Conservation (phyloP, 352 stramenopile species). For the Globisporangium carolinianum region DNA sequence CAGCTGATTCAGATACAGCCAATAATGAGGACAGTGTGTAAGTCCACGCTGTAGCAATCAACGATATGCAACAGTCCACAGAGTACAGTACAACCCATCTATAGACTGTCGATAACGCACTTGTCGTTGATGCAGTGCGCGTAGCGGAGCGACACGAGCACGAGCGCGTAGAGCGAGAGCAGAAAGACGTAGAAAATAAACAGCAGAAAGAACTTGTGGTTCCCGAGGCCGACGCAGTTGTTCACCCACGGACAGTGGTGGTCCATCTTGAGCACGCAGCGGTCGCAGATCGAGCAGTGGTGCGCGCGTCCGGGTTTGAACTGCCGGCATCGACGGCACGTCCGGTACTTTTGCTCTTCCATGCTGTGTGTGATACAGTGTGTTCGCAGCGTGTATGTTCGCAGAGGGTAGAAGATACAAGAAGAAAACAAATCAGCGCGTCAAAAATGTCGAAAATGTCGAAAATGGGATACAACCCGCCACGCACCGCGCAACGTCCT, state of each 20-base stretch:
- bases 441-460: no score
- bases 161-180: constrained; percentile 91
- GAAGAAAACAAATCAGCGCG: neutral
- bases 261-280: constrained; percentile 98
- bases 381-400: no score
- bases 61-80: neutral
- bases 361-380: constrained; percentile 22
- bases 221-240: constrained; percentile 98
- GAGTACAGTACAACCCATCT: neutral
- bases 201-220: constrained; percentile 96
- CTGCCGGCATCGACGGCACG: constrained; percentile 88
- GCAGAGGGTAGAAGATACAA: neutral
- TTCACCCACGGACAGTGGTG: constrained; percentile 99
- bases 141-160: constrained; percentile 90
- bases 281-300: constrained; percentile 95
- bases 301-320: constrained; percentile 96
- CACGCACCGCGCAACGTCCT: constrained; percentile 56
- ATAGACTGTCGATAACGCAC: constrained; percentile 24
- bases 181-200: constrained; percentile 93
- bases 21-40: neutral
- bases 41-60: no score
- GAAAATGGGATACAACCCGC: no score
- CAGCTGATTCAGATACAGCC: constrained; percentile 27
- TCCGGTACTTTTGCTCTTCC: constrained; percentile 80
- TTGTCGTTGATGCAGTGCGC: constrained; percentile 79